Base-by-base conservation (phyloP, 2,329 filamentous ascomycete species). In the Penicillium aurantiogriseum region DNA sequence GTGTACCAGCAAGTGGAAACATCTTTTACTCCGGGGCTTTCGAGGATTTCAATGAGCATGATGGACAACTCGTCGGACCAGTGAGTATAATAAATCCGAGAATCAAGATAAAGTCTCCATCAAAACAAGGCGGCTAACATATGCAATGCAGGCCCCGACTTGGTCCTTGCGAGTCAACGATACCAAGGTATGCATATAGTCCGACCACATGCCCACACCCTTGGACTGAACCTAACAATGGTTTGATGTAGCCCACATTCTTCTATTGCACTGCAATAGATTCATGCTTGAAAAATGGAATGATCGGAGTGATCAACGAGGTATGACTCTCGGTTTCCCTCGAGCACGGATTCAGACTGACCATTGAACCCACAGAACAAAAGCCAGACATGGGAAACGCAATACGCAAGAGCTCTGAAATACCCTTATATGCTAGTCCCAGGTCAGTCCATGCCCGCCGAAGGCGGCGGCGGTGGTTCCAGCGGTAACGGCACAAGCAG, bases 251-350 rank as follows among this genome's bases (percentile, higher is more conserved):
- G 23, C 87, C 88, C 0, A 81, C 86, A 17, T 89, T 87, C 70
- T 89, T 83, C 71, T 91, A 90, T 71, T 91, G 87, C 61, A 84
- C 86, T 0, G 88, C 88, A 0, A 81, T 84, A 0, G 81, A 79
- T 0, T 89, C 87, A 2, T 93, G 90, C 67, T 79, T 80, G 3
- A 71, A 76, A 3, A 81, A 87, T 43, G 81, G 84, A 23, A 93
- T 93, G 89, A 82, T 93, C 17, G 89, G 89, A 3, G 88, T 84
- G 1, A 87, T 93, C 63, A 93, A 92, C 67, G 83, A 87, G 7
- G 83, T 86, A 76, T 59, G 78, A 56, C 21, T 19, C 19, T 35
- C 25, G 25, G 21, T 27, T 36, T 35, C 15, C 23, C n/a, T 21
- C 1, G 2, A 15, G 11, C 2, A n/a, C 21, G 19, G 10, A 38